Evolutionary conservation across 106 monocot species (phyloP).

Genomic region (Dendrobium catenatum): DNA sequence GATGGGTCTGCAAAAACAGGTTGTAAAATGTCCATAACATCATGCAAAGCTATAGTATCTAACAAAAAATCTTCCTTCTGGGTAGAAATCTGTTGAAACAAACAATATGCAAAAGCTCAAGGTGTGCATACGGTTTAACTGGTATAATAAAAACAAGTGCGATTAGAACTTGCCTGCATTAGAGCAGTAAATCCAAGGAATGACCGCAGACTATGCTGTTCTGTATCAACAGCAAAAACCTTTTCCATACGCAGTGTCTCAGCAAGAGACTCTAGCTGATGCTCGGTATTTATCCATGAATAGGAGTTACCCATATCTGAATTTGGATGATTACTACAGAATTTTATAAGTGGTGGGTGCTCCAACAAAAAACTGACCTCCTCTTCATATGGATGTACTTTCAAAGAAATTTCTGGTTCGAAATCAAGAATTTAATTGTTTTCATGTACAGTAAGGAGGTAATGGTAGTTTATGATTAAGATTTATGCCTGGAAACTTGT

Average conservation of each 20-base stretch:
- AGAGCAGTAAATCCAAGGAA: slow-evolving; percentile 90
- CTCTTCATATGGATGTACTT: slow-evolving; percentile 57
- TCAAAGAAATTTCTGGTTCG: slow-evolving; percentile 40
- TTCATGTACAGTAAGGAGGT: background rate
- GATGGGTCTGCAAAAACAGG: slow-evolving; percentile 72
- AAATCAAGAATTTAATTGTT: background rate
- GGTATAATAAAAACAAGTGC: background rate
- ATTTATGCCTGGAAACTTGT: background rate
- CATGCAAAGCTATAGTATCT: slow-evolving; percentile 92
- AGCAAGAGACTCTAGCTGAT: slow-evolving; percentile 46
- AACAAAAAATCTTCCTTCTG: slow-evolving; percentile 74
- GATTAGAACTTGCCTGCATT: slow-evolving; percentile 52
- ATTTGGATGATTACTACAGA: slow-evolving; percentile 6
- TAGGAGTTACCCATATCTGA: slow-evolving; percentile 19
- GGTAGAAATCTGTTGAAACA: slow-evolving; percentile 63
- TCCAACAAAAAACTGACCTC: slow-evolving; percentile 38
- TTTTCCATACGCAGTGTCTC: slow-evolving; percentile 36
- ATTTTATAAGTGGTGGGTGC: slow-evolving; percentile 17
- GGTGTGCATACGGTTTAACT: background rate
- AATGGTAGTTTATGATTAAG: background rate
- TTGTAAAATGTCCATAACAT: slow-evolving; percentile 59
- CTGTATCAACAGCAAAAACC: slow-evolving; percentile 86
- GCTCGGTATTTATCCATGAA: slow-evolving; percentile 58
- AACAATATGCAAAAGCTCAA: background rate
- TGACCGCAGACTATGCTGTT: slow-evolving; percentile 88